Conservation (phyloP, 2,329 filamentous ascomycete genomes). For the Cordyceps javanica region DNA sequence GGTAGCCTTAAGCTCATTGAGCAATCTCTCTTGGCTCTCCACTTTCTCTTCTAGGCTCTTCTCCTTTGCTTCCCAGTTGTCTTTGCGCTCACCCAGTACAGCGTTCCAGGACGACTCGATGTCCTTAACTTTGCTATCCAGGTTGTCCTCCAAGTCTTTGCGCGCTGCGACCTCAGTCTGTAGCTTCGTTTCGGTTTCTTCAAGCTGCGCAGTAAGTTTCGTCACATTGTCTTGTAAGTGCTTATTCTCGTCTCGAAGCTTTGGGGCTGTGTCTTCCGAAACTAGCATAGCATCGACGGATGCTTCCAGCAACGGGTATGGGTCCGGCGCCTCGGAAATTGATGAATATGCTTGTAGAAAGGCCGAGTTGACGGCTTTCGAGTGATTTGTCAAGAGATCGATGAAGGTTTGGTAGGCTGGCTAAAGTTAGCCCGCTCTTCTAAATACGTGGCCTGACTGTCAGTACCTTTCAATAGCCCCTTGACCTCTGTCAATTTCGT, state of each 20-base stretch:
- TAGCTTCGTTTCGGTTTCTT: slow-evolving; percentile 74
- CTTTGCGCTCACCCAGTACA: slow-evolving; percentile 85
- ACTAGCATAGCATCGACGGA: slow-evolving; percentile 91
- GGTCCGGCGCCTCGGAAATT: slow-evolving; percentile 90
- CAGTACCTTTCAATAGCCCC: slow-evolving; percentile 71
- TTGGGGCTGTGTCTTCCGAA: slow-evolving; percentile 87
- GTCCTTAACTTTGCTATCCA: slow-evolving; percentile 79
- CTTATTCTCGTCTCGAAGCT: slow-evolving; percentile 80
- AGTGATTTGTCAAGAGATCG: slow-evolving; percentile 91
- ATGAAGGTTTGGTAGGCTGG: slow-evolving; percentile 95
- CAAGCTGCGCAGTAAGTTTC: slow-evolving; percentile 71
- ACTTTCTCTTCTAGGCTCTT: slow-evolving; percentile 86
- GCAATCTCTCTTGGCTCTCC: slow-evolving; percentile 83
- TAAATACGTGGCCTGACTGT: slow-evolving; percentile 2
- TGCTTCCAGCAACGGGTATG: slow-evolving; percentile 91
- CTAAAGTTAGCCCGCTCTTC: background rate
- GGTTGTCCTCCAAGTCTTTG: slow-evolving; percentile 67
- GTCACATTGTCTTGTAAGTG: slow-evolving; percentile 75
- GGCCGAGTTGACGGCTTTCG: slow-evolving; percentile 86
- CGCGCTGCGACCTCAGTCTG: slow-evolving; percentile 69
- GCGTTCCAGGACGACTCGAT: slow-evolving; percentile 86
- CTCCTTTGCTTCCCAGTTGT: slow-evolving; percentile 95
- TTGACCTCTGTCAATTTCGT: slow-evolving; percentile 86
- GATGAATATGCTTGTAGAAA: slow-evolving; percentile 92
- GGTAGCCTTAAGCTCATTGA: slow-evolving; percentile 93